A percentile compares a stretch with the other conserved stretches of the same genome.
Evolutionary conservation across 164 flowering plant species (phyloP).

Genomic region (Houttuynia cordata): DNA sequence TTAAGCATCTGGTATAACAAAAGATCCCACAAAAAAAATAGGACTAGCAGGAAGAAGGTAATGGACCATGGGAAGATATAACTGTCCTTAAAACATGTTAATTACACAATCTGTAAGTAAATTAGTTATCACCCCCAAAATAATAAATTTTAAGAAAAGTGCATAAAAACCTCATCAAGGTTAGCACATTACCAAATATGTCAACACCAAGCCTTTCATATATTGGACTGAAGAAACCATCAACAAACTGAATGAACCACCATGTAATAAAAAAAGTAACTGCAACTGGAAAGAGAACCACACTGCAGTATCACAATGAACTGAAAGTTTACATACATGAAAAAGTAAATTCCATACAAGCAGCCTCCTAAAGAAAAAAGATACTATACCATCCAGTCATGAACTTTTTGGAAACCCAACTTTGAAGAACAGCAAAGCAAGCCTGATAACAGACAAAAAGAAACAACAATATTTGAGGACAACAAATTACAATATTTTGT

Average conservation of each 20-base stretch:
- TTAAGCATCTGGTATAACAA: too few species aligned
- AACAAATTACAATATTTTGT: background rate
- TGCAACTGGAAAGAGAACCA: constrained; percentile 72
- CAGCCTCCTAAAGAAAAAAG: background rate
- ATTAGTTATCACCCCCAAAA: too few species aligned
- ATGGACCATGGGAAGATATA: too few species aligned
- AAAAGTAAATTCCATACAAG: background rate
- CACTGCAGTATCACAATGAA: constrained; percentile 25
- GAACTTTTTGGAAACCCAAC: constrained; percentile 84
- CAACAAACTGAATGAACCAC: constrained; percentile 77
- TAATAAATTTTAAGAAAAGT: too few species aligned
- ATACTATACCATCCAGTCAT: constrained; percentile 86
- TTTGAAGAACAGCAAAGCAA: constrained; percentile 68
- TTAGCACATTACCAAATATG: constrained; percentile 49
- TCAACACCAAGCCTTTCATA: constrained; percentile 67
- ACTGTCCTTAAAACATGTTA: too few species aligned
- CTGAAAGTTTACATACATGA: background rate
- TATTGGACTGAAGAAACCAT: constrained; percentile 84
- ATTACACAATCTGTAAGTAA: too few species aligned
- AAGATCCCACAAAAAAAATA: too few species aligned
- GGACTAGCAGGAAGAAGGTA: too few species aligned
- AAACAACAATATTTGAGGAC: background rate
- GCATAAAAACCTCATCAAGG: background rate
- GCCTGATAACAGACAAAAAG: constrained; percentile 37
- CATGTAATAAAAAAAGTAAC: constrained; percentile 56